Base-by-base conservation (phyloP, 2,329 filamentous ascomycete genomes). In the Pleurostoma richardsiae region DNA sequence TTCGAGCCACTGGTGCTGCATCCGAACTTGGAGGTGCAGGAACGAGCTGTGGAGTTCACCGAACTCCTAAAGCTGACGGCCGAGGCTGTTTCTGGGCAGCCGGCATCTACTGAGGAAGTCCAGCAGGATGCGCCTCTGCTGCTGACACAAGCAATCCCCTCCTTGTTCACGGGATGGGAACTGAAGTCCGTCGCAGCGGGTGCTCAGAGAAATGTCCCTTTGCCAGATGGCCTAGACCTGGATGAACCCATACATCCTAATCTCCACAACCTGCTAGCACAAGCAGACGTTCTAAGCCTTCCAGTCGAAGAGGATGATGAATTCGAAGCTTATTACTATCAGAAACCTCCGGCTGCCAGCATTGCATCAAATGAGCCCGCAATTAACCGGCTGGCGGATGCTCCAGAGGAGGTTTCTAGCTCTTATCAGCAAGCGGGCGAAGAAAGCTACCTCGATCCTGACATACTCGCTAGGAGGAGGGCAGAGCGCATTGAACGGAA, bases 21-120 rank as follows among this genome's bases (percentile, higher is more conserved):
- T 62, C 91, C 92, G 0, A 89, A 84, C 57, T 75, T 99, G 1
- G 94, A 99, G 62, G 90, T 99, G 4, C 94, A 99, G 67, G 94
- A 97, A 65, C 82, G 94, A 47, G 86, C 91, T 3, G 91, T 96
- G 2, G 91, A 96, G 61, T 95, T 96, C 56, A 78, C 90, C 0
- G 94, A 99, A 62, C 75, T 97, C 10, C 80, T 97, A 58, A 90
- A 90, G 49, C 74, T 99, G 40, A 90, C 89, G 3, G 83, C 84
- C 1, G 94, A 99, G 68, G 90, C 92, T 10, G 80, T 81, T 3
- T 78, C 83, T 6, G 82, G 76, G 2, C 86, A 91, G 51, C 74
- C 79, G 8, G 70, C 79, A 10, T 77, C 76, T 1, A 76, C 72
- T 1, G 76, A 77, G 30, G 68, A 74, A 2, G 53, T 69, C 4